Evolutionary conservation across 148 eudicot species (phyloP).

Genomic region (Arctostaphylos glauca): DNA sequence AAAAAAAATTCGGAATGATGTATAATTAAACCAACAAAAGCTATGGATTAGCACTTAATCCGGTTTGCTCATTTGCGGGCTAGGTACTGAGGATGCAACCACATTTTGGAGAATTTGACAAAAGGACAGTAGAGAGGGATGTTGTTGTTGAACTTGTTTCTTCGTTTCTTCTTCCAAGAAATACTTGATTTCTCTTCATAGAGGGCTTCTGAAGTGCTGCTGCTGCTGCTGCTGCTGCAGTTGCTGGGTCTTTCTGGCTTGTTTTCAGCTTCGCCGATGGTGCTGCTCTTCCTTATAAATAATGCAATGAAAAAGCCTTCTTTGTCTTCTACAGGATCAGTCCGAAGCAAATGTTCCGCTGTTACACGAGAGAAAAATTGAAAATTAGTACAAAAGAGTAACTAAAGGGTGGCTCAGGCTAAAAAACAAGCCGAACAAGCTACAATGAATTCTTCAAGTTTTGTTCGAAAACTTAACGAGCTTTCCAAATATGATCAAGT

Average conservation of each 20-base stretch:
- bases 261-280: background rate
- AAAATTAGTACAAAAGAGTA: background rate
- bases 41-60: background rate
- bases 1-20: background rate
- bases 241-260: background rate
- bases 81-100: slow-evolving; percentile 24
- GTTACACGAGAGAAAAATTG: slow-evolving; percentile 12
- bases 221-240: background rate
- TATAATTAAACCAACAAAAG: background rate
- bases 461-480: too few species aligned
- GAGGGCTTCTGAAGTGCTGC: background rate
- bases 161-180: background rate
- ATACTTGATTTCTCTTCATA: background rate
- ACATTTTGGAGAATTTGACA: slow-evolving; percentile 38
- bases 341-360: slow-evolving; percentile 80
- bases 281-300: slow-evolving; percentile 42
- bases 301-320: slow-evolving; percentile 95
- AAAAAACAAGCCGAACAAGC: too few species aligned
- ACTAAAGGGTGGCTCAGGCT: background rate
- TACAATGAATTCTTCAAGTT: too few species aligned
- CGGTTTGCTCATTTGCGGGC: background rate
- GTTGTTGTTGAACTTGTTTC: slow-evolving; percentile 9
- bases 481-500: too few species aligned
- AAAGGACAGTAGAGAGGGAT: background rate
- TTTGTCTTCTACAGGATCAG: slow-evolving; percentile 64